These are phyloP conservation scores for Epichloe glyceriae DNA, from an alignment of 2,329 filamentous ascomycete genomes.

Conservation along the genomic window DNA sequence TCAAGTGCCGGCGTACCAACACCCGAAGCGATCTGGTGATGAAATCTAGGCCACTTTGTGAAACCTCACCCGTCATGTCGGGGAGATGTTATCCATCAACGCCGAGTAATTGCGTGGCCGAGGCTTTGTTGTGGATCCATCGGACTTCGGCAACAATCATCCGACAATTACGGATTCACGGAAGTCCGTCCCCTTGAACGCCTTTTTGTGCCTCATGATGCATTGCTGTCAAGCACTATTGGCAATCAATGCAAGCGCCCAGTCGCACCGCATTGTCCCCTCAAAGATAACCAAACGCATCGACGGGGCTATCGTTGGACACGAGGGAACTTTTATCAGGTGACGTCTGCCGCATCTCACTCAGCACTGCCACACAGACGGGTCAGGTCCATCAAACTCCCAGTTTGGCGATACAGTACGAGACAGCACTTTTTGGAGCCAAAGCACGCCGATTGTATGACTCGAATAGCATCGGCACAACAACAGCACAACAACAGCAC, in stretches of 20 bases:
- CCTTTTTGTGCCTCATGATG: neutral
- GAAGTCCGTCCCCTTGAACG: neutral
- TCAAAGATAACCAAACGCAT: neutral
- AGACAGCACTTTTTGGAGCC: too few relatives aligned
- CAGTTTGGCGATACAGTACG: neutral
- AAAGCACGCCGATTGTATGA: too few relatives aligned
- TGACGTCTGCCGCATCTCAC: neutral
- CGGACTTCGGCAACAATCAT: neutral
- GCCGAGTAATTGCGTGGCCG: too few relatives aligned
- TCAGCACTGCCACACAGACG: slow-evolving; percentile 1
- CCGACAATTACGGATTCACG: neutral
- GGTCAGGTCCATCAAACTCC: neutral
- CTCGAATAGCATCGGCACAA: too few relatives aligned
- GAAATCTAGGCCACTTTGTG: too few relatives aligned
- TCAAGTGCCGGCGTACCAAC: too few relatives aligned
- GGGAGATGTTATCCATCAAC: too few relatives aligned
- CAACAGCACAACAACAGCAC: too few relatives aligned
- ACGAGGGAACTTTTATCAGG: neutral
- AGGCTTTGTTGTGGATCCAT: too few relatives aligned
- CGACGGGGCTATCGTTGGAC: neutral
- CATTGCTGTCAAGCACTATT: neutral
- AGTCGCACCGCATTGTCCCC: neutral
- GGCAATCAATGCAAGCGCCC: neutral
- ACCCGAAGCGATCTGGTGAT: too few relatives aligned
- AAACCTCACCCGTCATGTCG: too few relatives aligned